These are phyloP conservation scores for Exophiala alcalophila DNA, from an alignment of 2,329 filamentous ascomycete genomes.

Conservation along the genomic window DNA sequence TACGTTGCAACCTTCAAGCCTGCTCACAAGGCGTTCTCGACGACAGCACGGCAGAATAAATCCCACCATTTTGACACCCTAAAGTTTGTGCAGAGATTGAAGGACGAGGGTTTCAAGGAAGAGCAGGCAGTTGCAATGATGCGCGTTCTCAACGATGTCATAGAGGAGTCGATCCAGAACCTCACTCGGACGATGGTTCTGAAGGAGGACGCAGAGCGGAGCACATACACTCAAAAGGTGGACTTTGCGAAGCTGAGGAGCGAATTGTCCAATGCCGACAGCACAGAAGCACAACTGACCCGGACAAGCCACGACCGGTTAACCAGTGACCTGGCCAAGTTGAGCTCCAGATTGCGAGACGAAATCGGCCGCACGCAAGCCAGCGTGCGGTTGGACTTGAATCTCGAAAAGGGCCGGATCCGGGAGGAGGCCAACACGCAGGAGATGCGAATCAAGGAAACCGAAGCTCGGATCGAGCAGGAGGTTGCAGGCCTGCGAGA, in stretches of 20 bases:
- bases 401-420: constrained; percentile 94
- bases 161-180: constrained; percentile 97
- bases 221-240: constrained; percentile 77
- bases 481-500: constrained; percentile 88
- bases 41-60: constrained; percentile 59
- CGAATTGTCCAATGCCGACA: constrained; percentile 87
- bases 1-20: constrained; percentile 46
- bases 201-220: constrained; percentile 66
- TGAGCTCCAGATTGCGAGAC: constrained; percentile 83
- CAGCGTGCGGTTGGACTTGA: constrained; percentile 85
- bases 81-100: constrained; percentile 88
- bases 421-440: constrained; percentile 93
- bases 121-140: constrained; percentile 97
- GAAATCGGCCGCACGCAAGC: constrained; percentile 94
- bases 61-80: constrained; percentile 98
- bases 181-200: constrained; percentile 96
- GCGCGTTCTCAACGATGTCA: constrained; percentile 93
- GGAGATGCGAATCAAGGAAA: constrained; percentile 98
- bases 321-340: constrained; percentile 90
- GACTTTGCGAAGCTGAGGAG: constrained; percentile 97
- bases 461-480: constrained; percentile 96
- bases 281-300: constrained; percentile 84
- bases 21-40: constrained; percentile 55
- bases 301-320: constrained; percentile 86
- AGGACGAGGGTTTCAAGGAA: constrained; percentile 91